Evolutionary conservation across 164 flowering plant genomes (phyloP).

Genomic region (Protea cynaroides): DNA sequence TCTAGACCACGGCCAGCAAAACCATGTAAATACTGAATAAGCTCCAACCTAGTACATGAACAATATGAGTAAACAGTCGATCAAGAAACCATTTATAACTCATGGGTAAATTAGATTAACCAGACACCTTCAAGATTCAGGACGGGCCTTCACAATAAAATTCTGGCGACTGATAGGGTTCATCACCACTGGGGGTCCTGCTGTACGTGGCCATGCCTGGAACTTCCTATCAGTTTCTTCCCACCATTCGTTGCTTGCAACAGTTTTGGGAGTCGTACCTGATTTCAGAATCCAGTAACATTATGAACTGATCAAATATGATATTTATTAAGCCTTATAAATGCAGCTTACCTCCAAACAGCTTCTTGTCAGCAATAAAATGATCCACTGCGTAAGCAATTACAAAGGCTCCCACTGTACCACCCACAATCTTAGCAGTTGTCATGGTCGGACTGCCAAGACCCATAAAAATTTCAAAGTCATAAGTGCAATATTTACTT

Average conservation of each 20-base stretch:
- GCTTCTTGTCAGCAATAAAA: constrained; percentile 33
- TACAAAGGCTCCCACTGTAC: constrained; percentile 26
- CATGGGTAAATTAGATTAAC: neutral
- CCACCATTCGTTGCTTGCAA: constrained; percentile 50
- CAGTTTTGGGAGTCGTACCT: constrained; percentile 79
- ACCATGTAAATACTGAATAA: too few relatives aligned
- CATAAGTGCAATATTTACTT: too few relatives aligned
- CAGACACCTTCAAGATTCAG: constrained; percentile 14
- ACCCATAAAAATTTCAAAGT: neutral
- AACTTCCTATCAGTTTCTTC: constrained; percentile 25
- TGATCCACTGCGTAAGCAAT: constrained; percentile 25
- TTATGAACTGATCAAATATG: too few relatives aligned
- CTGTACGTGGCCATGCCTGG: constrained; percentile 28
- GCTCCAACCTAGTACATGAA: too few relatives aligned
- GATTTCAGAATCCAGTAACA: neutral
- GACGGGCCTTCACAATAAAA: constrained; percentile 36
- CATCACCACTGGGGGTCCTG: constrained; percentile 50
- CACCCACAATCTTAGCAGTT: constrained; percentile 25
- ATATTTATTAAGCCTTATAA: too few relatives aligned
- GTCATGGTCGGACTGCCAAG: constrained; percentile 28
- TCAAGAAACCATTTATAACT: too few relatives aligned
- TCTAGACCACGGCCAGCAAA: too few relatives aligned
- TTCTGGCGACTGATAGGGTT: constrained; percentile 64
- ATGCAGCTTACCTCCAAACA: constrained; percentile 51
- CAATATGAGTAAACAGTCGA: too few relatives aligned